These are phyloP conservation scores for Furcasterigmium furcatum DNA, from an alignment of 2,329 filamentous ascomycete species.

Conservation along the genomic window DNA sequence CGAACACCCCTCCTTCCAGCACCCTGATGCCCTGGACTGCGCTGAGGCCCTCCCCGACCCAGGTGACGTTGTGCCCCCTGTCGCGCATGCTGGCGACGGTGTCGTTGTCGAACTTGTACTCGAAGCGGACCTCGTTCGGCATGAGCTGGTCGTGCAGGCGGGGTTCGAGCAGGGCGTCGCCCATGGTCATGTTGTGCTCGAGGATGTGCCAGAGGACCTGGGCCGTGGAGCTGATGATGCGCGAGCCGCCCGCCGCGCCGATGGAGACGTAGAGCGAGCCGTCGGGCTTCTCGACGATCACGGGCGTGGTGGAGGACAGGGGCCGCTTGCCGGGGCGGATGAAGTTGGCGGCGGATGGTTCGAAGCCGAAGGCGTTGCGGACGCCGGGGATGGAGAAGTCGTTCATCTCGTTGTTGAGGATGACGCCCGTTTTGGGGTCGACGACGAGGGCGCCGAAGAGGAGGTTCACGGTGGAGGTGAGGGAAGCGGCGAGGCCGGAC, in stretches of 20 bases:
- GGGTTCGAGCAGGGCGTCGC: constrained; percentile 61
- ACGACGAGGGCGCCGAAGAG: constrained; percentile 79
- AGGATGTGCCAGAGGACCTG: constrained; percentile 73
- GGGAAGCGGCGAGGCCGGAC: constrained; percentile 71
- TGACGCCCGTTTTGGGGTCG: constrained; percentile 78
- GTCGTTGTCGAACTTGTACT: constrained; percentile 63
- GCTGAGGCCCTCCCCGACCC: constrained; percentile 60
- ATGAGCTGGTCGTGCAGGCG: constrained; percentile 80
- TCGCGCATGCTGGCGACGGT: constrained; percentile 61
- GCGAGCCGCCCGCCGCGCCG: constrained; percentile 76
- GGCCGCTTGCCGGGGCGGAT: constrained; percentile 79
- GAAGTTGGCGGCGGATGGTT: constrained; percentile 77
- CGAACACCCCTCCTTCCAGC: constrained; percentile 64
- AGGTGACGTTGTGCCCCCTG: constrained; percentile 70
- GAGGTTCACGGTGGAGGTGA: constrained; percentile 86
- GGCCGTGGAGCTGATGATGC: constrained; percentile 78
- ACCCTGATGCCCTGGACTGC: constrained; percentile 68
- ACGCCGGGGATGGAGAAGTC: constrained; percentile 83
- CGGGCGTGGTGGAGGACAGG: constrained; percentile 76
- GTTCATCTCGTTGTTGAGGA: constrained; percentile 70
- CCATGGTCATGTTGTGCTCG: constrained; percentile 57
- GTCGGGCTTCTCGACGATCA: constrained; percentile 65
- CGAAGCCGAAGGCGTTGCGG: constrained; percentile 81
- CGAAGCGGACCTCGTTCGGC: constrained; percentile 66
- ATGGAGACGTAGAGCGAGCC: constrained; percentile 64